Base-by-base conservation (phyloP, 495 filamentous ascomycete genomes). In the Hypomontagnella monticulosa region DNA sequence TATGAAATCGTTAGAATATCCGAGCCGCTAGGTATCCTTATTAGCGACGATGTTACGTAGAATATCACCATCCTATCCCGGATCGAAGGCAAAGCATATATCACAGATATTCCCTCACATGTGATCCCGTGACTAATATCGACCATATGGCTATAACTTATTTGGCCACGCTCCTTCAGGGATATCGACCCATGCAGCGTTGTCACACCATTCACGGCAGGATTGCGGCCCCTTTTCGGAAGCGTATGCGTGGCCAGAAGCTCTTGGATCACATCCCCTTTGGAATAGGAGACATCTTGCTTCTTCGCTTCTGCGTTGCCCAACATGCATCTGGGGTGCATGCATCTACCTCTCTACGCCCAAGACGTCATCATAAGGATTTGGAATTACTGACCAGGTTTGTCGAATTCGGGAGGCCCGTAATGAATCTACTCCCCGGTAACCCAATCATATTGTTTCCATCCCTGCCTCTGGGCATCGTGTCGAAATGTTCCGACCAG, bases 381-480 rank as follows among this genome's bases (percentile, higher is more conserved):
- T 69, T 63, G 55, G 55, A 69, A 69, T 69, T 48, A 12, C 38
- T 11, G 43, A 48, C 20, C 44, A 36, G 43, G 43, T 38, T 23
- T 30, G n/a, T 19, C 23, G 11, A 48, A 44, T 49, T 51, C 37
- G 16, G 48, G 18, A 16, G 11, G 20, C 38, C 46, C 44, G 36
- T 9, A 47, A 5, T 33, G 6, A 12, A 5, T 36, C 15, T 27
- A 1, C 38, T 16, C 32, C 38, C 18, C 20, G 16, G 8, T 18
- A 15, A 6, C 36, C 41, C 7, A 38, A 18, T 19, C 1, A n/a
- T 15, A 41, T 27, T 4, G 4, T 12, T 43, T 20, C 11, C 6
- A 52, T 15, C 42, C 49, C 15, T 51, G 57, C 11, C 11, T 34
- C 11, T 4, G 33, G 23, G n/a, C 19, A 27, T 43, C 23, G 1